Conservation (phyloP, 352 stramenopile species). For the Pelagophyceae sp. region DNA sequence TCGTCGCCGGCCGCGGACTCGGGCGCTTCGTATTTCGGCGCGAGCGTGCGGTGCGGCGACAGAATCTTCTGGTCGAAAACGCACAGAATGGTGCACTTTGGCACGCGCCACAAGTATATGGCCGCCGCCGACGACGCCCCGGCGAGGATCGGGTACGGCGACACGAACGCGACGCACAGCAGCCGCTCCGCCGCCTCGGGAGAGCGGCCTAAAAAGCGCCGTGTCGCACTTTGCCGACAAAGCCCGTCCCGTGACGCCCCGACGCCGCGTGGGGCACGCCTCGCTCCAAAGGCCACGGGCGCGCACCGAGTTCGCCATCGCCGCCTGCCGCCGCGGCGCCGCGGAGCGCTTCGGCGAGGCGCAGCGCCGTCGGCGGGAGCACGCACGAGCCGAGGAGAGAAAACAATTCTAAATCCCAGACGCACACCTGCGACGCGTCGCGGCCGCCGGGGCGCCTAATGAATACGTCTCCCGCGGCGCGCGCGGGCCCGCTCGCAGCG, state of each 20-base stretch:
- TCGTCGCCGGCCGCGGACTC: neutral
- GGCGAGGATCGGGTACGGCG: neutral
- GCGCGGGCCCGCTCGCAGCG: too few relatives aligned
- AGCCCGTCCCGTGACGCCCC: too few relatives aligned
- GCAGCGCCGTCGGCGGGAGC: neutral
- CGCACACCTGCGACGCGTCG: neutral
- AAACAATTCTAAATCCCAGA: constrained; percentile 18
- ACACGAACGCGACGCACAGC: neutral
- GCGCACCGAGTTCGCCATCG: neutral
- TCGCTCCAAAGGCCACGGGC: too few relatives aligned
- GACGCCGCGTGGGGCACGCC: too few relatives aligned
- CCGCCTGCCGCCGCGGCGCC: neutral
- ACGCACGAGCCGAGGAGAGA: neutral
- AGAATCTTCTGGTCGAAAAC: neutral
- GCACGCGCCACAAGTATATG: neutral
- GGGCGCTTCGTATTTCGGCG: neutral
- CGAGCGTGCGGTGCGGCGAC: too few relatives aligned
- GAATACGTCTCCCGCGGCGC: too few relatives aligned
- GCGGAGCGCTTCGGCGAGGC: neutral
- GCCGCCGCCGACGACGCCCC: neutral
- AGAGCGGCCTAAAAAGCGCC: too few relatives aligned
- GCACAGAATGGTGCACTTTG: neutral
- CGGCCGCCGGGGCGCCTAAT: too few relatives aligned
- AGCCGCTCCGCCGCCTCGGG: neutral
- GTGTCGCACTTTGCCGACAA: too few relatives aligned